Evolutionary conservation across 1,139 yeast genomes (phyloP).

Genomic region (Martiniozyma asiatica): DNA sequence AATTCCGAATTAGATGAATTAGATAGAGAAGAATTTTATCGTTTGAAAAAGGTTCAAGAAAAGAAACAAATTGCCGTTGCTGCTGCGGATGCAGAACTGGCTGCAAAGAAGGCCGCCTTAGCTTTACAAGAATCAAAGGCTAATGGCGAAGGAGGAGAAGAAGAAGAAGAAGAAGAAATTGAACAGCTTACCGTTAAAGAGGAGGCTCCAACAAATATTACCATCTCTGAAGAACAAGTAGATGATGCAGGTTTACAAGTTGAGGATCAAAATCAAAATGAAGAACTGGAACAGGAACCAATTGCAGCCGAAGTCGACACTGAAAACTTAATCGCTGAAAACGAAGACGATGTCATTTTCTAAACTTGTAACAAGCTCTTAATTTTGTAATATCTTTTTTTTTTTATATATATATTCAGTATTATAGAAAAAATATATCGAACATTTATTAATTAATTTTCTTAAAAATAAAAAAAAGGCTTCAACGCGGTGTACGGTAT

Average conservation of each 20-base stretch:
- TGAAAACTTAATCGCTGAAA: constrained; percentile 28
- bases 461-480: too few species aligned
- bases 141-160: constrained; percentile 13
- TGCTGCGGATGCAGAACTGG: constrained; percentile 44
- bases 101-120: constrained; percentile 19
- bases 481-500: too few species aligned
- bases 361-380: too few species aligned
- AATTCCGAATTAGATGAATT: constrained; percentile 93
- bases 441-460: too few species aligned
- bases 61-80: constrained; percentile 80
- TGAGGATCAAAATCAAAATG: constrained; percentile 6
- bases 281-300: constrained; percentile 5
- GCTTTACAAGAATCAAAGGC: too few species aligned
- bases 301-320: constrained; percentile 13
- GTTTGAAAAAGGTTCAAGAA: constrained; percentile 93
- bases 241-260: constrained; percentile 6
- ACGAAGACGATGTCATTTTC: constrained; percentile 39
- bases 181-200: constrained; percentile 10
- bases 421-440: too few species aligned
- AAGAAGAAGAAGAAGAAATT: constrained; percentile 14
- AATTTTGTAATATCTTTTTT: too few species aligned
- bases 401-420: too few species aligned
- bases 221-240: constrained; percentile 1
- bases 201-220: too few species aligned
- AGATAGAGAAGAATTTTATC: constrained; percentile 95